Evolutionary conservation across 2,329 filamentous ascomycete genomes (phyloP), one percentile per base, ranked within the genome.

Genomic region (Endoconidiophora polonica): DNA sequence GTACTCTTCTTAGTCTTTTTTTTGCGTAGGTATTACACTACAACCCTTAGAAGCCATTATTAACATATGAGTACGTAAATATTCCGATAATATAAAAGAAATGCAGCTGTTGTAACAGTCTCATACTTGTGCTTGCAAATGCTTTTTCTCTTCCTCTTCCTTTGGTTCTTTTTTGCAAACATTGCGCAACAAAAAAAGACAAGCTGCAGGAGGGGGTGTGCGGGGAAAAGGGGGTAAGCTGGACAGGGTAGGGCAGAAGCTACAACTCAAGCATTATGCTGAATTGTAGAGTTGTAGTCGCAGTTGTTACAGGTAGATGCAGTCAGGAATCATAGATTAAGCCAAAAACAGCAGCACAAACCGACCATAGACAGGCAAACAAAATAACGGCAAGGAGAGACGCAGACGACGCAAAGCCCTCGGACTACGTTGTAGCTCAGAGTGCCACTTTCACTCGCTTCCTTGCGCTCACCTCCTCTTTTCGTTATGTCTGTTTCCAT

Each of bases 301-400:
- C 9, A 33, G 9, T 33, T 33, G 29, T 33, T 33, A 33, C 29
- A 33, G 29, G 29, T 33, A 9, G 42, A 44, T 44, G 42, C 42
- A 23, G 42, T 16, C 16, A 44, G 22, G 26, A 22, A 44, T 44
- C 42, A 16, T 44, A 23, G 29, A 44, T 44, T 22, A 44, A 44
- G 42, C 42, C 42, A 26, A 44, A 44, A 44, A 44, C 42, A 44
- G 42, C 23, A 44, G 42, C 29, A 44, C 22, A 44, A 44, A 44
- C 42, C 42, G 42, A 44, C 16, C 42, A 22, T 41, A 18, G 38
- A 41, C n/a, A 41, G n/a, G 20, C 38, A 18, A 18, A 41, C n/a
- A 41, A 41, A 41, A 41, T 7, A 41, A 18, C n/a, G 10, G 38
- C n/a, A 16, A 5, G 38, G 26, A 33, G 26, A 33, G 26, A 33